These are phyloP conservation scores for Blastocystis sp. DNA, from an alignment of 352 stramenopile species.

Conservation along the genomic window DNA sequence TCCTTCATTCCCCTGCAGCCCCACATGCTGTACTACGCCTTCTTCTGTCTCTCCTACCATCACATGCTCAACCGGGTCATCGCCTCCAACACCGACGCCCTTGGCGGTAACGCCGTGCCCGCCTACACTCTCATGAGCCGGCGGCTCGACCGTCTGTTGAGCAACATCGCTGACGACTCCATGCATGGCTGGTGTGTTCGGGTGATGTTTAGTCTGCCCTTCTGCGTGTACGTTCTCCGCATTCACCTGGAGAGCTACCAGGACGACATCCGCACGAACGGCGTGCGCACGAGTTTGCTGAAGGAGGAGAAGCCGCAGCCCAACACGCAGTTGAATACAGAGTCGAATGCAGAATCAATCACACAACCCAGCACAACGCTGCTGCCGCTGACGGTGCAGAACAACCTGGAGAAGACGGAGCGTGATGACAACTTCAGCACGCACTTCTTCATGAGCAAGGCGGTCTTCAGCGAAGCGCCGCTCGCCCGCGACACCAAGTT, in stretches of 20 bases:
- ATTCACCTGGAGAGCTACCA: not conserved
- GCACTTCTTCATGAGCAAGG: not conserved
- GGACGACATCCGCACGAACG: not conserved
- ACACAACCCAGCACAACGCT: not conserved
- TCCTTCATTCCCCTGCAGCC: not conserved
- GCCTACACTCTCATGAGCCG: not conserved
- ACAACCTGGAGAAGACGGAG: not conserved
- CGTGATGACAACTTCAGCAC: not conserved
- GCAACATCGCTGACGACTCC: not conserved
- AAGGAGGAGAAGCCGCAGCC: not conserved
- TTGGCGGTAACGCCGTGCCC: not conserved
- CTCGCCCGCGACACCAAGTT: not conserved
- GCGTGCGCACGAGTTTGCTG: not conserved
- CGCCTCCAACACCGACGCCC: not conserved
- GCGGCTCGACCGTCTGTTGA: not conserved
- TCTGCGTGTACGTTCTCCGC: not conserved
- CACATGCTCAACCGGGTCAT: not conserved
- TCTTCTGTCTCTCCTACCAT: not conserved
- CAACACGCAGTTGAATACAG: not conserved
- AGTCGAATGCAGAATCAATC: too few relatives aligned
- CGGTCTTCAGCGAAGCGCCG: not conserved
- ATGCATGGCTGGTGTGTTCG: not conserved
- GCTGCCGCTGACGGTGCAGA: not conserved
- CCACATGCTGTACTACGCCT: not conserved
- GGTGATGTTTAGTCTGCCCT: not conserved